Conservation (phyloP, 805 yeast genomes). For the Nematodospora valgi region DNA sequence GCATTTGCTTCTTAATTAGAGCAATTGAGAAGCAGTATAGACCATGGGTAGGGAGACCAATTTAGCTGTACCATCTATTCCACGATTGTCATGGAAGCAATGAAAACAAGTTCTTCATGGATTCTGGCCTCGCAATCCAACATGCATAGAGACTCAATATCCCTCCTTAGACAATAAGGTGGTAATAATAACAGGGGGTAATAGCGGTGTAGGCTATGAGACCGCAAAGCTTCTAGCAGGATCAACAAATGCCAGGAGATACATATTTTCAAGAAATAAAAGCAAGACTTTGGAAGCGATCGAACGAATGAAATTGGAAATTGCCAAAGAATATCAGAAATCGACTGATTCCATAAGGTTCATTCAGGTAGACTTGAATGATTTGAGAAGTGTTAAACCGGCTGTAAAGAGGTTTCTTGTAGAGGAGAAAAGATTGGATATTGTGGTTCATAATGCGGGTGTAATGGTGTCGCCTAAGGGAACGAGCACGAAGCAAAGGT, state of each 20-base stretch:
- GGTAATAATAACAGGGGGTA: constrained; percentile 39
- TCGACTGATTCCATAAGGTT: constrained; percentile 10
- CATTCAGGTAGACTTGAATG: constrained; percentile 34
- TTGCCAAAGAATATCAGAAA: constrained; percentile 13
- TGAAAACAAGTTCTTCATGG: constrained; percentile 7
- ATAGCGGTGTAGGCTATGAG: constrained; percentile 31
- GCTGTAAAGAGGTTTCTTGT: constrained; percentile 25
- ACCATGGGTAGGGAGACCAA: too few species aligned
- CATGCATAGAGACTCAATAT: constrained; percentile 6
- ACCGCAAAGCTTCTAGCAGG: constrained; percentile 23
- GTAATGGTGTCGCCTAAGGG: constrained; percentile 27
- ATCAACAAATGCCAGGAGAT: constrained; percentile 28
- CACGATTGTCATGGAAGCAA: constrained; percentile 2
- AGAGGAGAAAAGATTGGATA: constrained; percentile 14
- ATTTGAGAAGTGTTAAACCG: constrained; percentile 37
- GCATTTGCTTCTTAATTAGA: too few species aligned
- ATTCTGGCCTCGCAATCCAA: constrained; percentile 7
- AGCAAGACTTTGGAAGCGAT: constrained; percentile 26
- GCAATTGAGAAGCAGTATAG: too few species aligned
- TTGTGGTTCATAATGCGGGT: constrained; percentile 22
- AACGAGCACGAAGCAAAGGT: constrained; percentile 37
- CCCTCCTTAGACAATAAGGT: constrained; percentile 34
- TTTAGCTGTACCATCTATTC: background rate
- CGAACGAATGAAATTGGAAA: constrained; percentile 17
- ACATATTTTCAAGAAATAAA: constrained; percentile 31